Conservation (phyloP, 768 basidiomycete species). For the Mycena amicta region DNA sequence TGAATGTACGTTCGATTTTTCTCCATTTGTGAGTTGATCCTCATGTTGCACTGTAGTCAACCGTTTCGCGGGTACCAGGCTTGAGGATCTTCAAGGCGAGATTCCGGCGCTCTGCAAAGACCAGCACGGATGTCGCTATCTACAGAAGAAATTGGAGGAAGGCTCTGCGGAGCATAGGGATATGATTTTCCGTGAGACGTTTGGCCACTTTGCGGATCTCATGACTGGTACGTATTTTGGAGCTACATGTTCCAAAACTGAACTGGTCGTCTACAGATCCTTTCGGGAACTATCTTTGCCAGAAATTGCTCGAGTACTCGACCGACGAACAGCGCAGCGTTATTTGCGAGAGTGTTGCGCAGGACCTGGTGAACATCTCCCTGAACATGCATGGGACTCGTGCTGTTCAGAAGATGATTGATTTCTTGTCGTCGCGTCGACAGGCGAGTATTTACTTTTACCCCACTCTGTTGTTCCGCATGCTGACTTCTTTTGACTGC, state of each 20-base stretch:
- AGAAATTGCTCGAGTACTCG: constrained; percentile 95
- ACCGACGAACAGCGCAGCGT: constrained; percentile 97
- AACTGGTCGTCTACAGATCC: constrained; percentile 61
- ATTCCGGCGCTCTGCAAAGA: constrained; percentile 95
- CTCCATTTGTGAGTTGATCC: constrained; percentile 8
- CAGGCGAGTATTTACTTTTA: constrained; percentile 64
- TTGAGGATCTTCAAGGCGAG: constrained; percentile 95
- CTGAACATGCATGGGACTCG: constrained; percentile 99
- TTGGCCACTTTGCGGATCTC: constrained; percentile 94
- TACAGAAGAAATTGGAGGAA: constrained; percentile 99
- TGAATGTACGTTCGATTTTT: constrained; percentile 54
- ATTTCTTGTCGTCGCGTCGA: constrained; percentile 92
- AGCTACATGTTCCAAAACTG: neutral
- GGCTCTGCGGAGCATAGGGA: constrained; percentile 94
- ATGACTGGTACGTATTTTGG: constrained; percentile 97
- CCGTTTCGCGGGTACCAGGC: constrained; percentile 91
- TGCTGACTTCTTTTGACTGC: constrained; percentile 45
- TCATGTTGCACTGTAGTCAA: constrained; percentile 65
- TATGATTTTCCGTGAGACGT: constrained; percentile 99
- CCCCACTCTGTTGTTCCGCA: constrained; percentile 43
- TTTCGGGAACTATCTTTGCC: constrained; percentile 98
- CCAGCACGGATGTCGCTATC: constrained; percentile 96
- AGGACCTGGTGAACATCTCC: constrained; percentile 96
- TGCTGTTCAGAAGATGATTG: constrained; percentile 99
- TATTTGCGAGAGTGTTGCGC: constrained; percentile 96